Conservation (phyloP, 768 basidiomycete genomes). For the Boletus reticuloceps region DNA sequence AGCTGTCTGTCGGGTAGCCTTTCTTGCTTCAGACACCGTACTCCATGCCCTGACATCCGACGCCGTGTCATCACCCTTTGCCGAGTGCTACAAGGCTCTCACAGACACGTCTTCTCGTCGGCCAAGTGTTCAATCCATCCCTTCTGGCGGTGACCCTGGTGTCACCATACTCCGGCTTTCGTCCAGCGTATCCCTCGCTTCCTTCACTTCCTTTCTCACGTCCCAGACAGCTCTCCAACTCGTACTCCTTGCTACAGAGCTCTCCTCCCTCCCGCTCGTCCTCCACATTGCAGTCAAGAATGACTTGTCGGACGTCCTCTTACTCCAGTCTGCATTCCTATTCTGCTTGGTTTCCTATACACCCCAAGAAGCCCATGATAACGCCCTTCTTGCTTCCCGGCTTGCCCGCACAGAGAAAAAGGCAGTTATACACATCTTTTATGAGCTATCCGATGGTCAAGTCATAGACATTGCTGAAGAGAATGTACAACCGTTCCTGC, state of each 20-base stretch:
- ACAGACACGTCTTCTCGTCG: slow-evolving; percentile 35
- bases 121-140: slow-evolving; percentile 48
- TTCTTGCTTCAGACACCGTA: slow-evolving; percentile 63
- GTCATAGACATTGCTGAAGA: slow-evolving; percentile 57
- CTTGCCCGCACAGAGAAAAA: slow-evolving; percentile 68
- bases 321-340: slow-evolving; percentile 75
- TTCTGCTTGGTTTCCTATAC: slow-evolving; percentile 79
- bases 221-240: slow-evolving; percentile 56
- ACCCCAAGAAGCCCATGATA: slow-evolving; percentile 82
- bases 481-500: slow-evolving; percentile 58
- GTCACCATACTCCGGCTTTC: slow-evolving; percentile 52
- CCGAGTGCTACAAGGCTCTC: slow-evolving; percentile 29
- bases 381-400: slow-evolving; percentile 82
- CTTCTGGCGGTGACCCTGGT: slow-evolving; percentile 65
- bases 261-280: slow-evolving; percentile 64
- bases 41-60: slow-evolving; percentile 53
- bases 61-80: slow-evolving; percentile 39
- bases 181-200: slow-evolving; percentile 43
- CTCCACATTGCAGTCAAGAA: slow-evolving; percentile 64
- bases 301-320: slow-evolving; percentile 72
- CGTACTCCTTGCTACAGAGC: slow-evolving; percentile 65
- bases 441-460: slow-evolving; percentile 39
- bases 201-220: slow-evolving; percentile 54
- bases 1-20: slow-evolving; percentile 67
- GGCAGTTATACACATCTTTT: slow-evolving; percentile 86